Conservation (phyloP, 306 rosid species). For the Lathyrus aphaca region DNA sequence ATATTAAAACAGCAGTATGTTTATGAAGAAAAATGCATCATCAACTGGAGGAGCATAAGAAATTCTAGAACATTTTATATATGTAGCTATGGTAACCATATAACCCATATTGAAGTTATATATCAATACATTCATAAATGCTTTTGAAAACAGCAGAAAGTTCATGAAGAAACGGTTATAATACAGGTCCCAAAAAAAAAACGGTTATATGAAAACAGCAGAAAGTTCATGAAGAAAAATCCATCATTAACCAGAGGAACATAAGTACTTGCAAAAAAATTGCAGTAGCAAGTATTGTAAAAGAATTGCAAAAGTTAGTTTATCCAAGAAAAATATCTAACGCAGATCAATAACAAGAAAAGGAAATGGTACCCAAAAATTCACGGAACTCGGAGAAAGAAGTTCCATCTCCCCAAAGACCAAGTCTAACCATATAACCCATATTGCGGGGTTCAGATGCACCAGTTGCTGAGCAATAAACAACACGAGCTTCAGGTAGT, state of each 20-base stretch:
- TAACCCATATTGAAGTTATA: no score
- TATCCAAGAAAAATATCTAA: constrained; percentile 6
- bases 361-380: constrained; percentile 65
- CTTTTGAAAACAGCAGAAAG: no score
- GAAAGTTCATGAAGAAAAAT: constrained; percentile 17
- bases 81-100: background rate
- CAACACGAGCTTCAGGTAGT: constrained; percentile 86
- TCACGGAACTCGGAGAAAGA: constrained; percentile 83
- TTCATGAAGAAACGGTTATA: no score
- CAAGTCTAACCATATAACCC: constrained; percentile 99
- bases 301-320: background rate
- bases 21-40: constrained; percentile 28
- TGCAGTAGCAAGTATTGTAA: constrained; percentile 25
- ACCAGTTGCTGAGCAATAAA: constrained; percentile 98
- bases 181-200: constrained; percentile 11
- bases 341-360: background rate
- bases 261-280: constrained; percentile 9
- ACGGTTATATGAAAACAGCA: constrained; percentile 10
- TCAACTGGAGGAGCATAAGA: constrained; percentile 26
- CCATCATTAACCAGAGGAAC: constrained; percentile 23
- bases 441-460: constrained; percentile 98
- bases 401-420: constrained; percentile 98
- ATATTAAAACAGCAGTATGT: constrained; percentile 13
- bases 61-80: constrained; percentile 8
- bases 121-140: constrained; percentile 15